Evolutionary conservation across 2,329 filamentous ascomycete genomes (phyloP).

Genomic region (Pseudocercospora eumusae): DNA sequence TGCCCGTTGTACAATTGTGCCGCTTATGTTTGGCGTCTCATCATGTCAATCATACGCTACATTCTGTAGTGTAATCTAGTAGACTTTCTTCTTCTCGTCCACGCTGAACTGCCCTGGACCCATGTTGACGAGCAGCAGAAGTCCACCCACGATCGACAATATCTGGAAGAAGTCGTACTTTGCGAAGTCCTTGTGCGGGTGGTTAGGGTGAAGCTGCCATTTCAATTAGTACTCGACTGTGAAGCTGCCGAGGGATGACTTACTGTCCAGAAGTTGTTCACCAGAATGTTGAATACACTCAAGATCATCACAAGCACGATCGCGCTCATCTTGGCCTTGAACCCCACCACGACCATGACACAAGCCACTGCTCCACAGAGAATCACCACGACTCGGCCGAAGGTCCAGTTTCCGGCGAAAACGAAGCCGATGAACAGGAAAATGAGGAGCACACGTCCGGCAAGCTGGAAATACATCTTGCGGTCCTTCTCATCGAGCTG

Average conservation of each 20-base stretch:
- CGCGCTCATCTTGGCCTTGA: constrained; percentile 99
- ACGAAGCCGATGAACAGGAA: constrained; percentile 98
- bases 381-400: constrained; percentile 84
- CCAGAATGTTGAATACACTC: constrained; percentile 92
- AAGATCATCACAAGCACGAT: constrained; percentile 92
- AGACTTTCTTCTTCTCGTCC: constrained; percentile 99
- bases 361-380: constrained; percentile 85
- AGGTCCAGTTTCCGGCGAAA: constrained; percentile 88
- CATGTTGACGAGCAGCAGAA: constrained; percentile 96
- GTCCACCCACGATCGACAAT: constrained; percentile 93
- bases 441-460: constrained; percentile 90
- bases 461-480: constrained; percentile 99
- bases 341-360: constrained; percentile 97
- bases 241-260: constrained; percentile 46
- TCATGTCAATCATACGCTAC: not conserved
- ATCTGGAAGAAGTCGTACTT: constrained; percentile 99
- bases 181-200: constrained; percentile 99
- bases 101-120: constrained; percentile 96
- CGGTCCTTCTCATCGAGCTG: constrained; percentile 97
- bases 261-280: constrained; percentile 99
- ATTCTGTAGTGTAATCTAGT: constrained; percentile 55
- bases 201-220: constrained; percentile 88
- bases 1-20: not conserved
- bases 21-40: not conserved
- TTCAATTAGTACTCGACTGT: not conserved